These are phyloP conservation scores for Parietaria judaica DNA, from an alignment of 306 rosid genomes.

Conservation along the genomic window DNA sequence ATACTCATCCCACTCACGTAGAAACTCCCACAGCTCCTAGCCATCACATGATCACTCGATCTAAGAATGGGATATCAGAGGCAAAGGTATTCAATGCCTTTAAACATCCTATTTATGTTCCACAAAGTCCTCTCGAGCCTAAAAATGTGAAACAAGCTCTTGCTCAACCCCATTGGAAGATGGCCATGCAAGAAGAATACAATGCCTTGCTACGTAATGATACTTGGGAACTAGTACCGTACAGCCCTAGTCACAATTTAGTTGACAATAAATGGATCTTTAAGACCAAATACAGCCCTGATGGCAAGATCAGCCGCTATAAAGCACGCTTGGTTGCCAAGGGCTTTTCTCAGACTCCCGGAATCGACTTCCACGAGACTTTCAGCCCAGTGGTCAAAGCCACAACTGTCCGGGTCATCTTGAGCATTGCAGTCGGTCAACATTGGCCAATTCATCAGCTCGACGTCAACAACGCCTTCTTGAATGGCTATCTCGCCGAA, in stretches of 20 bases:
- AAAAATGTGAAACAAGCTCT: too few species aligned
- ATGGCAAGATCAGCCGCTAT: not conserved
- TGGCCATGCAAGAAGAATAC: not conserved
- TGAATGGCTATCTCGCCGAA: too few species aligned
- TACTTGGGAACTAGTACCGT: not conserved
- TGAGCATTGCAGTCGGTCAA: not conserved
- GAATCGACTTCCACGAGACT: not conserved
- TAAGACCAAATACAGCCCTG: not conserved
- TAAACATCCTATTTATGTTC: not conserved
- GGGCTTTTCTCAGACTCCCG: not conserved
- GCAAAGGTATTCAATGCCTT: not conserved
- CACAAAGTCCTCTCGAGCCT: not conserved
- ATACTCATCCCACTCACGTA: too few species aligned
- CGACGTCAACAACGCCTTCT: too few species aligned
- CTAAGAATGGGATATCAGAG: not conserved
- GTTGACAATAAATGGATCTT: not conserved
- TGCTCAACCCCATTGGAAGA: not conserved
- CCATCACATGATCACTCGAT: too few species aligned
- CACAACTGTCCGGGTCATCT: not conserved
- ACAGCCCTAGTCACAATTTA: not conserved
- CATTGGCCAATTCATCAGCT: not conserved
- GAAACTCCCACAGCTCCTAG: too few species aligned
- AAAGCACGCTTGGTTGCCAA: not conserved
- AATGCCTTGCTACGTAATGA: not conserved
- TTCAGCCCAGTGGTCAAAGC: not conserved